A percentile compares a stretch with the other conserved stretches of the same genome.
Conservation (phyloP, 2,329 filamentous ascomycete genomes). For the Dactylellina sp. region DNA sequence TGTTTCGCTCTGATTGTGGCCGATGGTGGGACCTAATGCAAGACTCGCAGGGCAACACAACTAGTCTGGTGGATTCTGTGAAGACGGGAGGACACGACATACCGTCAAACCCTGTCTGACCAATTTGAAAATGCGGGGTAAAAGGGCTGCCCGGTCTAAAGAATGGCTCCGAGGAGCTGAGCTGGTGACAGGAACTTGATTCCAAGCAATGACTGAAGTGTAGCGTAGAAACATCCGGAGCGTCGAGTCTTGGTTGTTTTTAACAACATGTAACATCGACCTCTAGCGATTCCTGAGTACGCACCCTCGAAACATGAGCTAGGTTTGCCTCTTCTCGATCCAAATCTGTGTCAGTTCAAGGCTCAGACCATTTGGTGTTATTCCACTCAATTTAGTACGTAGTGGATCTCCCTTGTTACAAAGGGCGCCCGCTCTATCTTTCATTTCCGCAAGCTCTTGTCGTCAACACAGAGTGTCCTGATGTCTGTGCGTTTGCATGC, state of each 20-base stretch:
- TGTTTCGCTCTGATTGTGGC: slow-evolving; percentile 26
- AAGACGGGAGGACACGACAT: slow-evolving; percentile 52
- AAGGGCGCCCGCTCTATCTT: slow-evolving; percentile 2
- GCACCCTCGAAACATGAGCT: not conserved
- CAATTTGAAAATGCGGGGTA: slow-evolving; percentile 57
- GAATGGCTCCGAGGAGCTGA: slow-evolving; percentile 10
- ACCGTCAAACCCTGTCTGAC: slow-evolving; percentile 54
- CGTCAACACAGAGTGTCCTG: slow-evolving; percentile 4
- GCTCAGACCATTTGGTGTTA: slow-evolving; percentile 16
- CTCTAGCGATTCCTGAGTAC: not conserved
- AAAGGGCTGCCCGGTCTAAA: slow-evolving; percentile 36
- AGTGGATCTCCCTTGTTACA: slow-evolving; percentile 14
- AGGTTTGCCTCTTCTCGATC: not conserved
- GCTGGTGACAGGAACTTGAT: not conserved
- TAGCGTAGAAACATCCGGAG: not conserved
- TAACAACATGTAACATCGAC: not conserved
- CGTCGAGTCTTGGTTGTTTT: not conserved
- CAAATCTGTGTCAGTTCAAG: slow-evolving; percentile 13
- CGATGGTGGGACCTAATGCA: slow-evolving; percentile 18
- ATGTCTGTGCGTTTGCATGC: slow-evolving; percentile 54
- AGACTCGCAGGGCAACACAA: slow-evolving; percentile 44
- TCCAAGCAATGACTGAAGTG: too few species aligned
- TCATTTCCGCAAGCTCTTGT: slow-evolving; percentile 1
- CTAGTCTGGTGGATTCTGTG: slow-evolving; percentile 48
- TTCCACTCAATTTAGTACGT: slow-evolving; percentile 4